These are phyloP conservation scores for Fomes fomentarius DNA, from an alignment of 1,284 basidiomycete species.

Conservation along the genomic window DNA sequence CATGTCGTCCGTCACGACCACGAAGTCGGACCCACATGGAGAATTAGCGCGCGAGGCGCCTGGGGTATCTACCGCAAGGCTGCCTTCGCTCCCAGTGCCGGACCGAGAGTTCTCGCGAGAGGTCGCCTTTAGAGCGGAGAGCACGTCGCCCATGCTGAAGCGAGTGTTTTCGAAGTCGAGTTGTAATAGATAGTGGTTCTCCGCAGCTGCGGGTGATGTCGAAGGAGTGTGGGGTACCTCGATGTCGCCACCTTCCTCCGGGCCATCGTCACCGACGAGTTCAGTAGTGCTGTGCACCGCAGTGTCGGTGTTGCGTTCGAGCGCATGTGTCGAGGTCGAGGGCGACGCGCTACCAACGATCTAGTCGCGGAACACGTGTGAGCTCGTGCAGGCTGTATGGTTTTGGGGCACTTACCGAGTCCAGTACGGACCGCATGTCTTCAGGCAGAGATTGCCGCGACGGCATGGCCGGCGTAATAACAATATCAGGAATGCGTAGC, in stretches of 20 bases:
- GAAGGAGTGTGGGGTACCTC: slow-evolving; percentile 16
- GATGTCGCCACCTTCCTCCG: neutral
- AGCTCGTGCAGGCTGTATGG: neutral
- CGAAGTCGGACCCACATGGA: neutral
- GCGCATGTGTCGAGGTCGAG: neutral
- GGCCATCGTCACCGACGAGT: neutral
- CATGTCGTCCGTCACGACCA: slow-evolving; percentile 2
- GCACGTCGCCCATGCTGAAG: slow-evolving; percentile 16
- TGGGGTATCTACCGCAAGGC: neutral
- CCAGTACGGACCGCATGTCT: slow-evolving; percentile 19
- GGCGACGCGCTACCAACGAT: slow-evolving; percentile 1
- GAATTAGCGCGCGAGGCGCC: neutral
- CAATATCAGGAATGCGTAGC: slow-evolving; percentile 14
- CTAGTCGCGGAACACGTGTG: neutral
- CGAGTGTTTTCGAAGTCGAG: slow-evolving; percentile 10
- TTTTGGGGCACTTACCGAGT: slow-evolving; percentile 11
- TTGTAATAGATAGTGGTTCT: slow-evolving; percentile 7
- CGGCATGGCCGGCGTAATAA: slow-evolving; percentile 21
- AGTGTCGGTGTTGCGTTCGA: neutral
- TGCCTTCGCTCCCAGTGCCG: neutral
- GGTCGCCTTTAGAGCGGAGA: slow-evolving; percentile 13
- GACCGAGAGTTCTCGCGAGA: neutral
- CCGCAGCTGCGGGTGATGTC: slow-evolving; percentile 5
- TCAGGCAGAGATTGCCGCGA: slow-evolving; percentile 18
- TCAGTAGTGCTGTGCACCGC: neutral